These are phyloP conservation scores for Amphibolis antarctica DNA, from an alignment of 106 monocot species.

Conservation along the genomic window DNA sequence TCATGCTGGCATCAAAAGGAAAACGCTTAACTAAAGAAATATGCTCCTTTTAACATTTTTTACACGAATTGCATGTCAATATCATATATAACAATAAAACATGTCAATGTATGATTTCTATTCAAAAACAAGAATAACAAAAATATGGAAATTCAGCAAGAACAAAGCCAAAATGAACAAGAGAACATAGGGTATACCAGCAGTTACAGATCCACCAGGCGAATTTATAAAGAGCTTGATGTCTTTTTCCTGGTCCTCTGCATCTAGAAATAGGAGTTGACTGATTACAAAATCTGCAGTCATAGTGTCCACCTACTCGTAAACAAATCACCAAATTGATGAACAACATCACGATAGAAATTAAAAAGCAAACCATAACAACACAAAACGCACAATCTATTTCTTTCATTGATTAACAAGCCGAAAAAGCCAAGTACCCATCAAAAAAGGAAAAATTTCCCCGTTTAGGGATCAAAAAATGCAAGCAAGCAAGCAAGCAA, in stretches of 20 bases:
- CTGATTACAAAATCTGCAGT: conserved; percentile 88
- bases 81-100: too few relatives aligned
- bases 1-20: too few relatives aligned
- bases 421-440: too few relatives aligned
- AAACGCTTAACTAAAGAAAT: too few relatives aligned
- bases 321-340: neutral
- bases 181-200: conserved; percentile 34
- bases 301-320: conserved; percentile 54
- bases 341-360: too few relatives aligned
- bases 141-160: neutral
- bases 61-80: too few relatives aligned
- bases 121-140: neutral
- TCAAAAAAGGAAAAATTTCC: neutral
- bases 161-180: neutral
- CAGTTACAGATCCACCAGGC: conserved; percentile 90
- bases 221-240: conserved; percentile 97
- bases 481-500: neutral
- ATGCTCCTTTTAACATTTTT: too few relatives aligned
- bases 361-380: too few relatives aligned
- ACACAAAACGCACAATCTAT: too few relatives aligned
- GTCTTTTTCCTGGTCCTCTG: conserved; percentile 75
- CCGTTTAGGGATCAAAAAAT: neutral
- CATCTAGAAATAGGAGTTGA: conserved; percentile 86
- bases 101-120: neutral
- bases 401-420: too few relatives aligned